Evolutionary conservation across 371 early-diverging fungal species (phyloP).

Genomic region (Phascolomyces articulosus): DNA sequence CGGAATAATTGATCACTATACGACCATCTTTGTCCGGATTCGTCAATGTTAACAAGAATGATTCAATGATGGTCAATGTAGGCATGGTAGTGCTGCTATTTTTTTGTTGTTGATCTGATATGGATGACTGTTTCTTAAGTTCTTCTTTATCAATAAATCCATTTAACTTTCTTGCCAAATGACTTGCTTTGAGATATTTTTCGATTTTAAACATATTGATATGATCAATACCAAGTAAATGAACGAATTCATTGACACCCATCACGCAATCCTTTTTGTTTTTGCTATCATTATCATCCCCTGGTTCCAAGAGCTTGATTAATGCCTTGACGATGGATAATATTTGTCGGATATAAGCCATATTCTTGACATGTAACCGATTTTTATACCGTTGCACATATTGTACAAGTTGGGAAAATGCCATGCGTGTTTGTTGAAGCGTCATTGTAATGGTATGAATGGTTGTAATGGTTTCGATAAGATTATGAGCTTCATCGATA

Average conservation of each 20-base stretch:
- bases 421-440: conserved; percentile 47
- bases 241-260: conserved; percentile 74
- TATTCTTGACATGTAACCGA: conserved; percentile 75
- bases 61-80: conserved; percentile 54
- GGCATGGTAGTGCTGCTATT: conserved; percentile 37
- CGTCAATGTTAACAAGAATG: conserved; percentile 62
- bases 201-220: conserved; percentile 86
- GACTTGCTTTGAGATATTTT: conserved; percentile 69
- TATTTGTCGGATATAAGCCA: conserved; percentile 78
- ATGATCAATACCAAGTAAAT: conserved; percentile 73
- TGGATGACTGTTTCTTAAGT: conserved; percentile 14
- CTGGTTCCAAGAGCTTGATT: conserved; percentile 27
- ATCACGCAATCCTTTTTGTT: conserved; percentile 40
- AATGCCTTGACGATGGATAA: conserved; percentile 49
- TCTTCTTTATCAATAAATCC: conserved; percentile 50
- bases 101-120: conserved; percentile 28
- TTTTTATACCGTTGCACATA: conserved; percentile 76
- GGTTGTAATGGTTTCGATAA: conserved; percentile 73
- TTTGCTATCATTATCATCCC: conserved; percentile 5
- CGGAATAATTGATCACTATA: conserved; percentile 50
- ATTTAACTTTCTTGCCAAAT: conserved; percentile 76
- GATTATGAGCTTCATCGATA: conserved; percentile 92
- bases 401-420: conserved; percentile 57
- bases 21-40: conserved; percentile 74
- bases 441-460: conserved; percentile 60